phyloP scores from a whole-genome alignment of 106 monocot species.

The Dendrobium nobile region DNA sequence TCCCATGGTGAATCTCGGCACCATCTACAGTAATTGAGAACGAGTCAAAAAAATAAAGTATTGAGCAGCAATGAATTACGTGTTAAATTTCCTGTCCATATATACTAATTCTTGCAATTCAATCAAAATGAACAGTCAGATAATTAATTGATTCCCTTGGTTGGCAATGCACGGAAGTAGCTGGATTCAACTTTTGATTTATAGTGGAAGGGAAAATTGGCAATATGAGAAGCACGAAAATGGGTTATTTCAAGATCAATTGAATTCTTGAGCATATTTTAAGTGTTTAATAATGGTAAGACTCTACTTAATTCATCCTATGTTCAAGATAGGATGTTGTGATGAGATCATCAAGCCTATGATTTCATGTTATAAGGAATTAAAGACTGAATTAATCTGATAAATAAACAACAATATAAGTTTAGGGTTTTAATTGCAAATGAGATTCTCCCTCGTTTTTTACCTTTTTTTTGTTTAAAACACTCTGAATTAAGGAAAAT shows the following conservation, averaged over 20 bases:
- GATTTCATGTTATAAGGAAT: background rate
- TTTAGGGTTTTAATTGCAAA: background rate
- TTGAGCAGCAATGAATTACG: too few species aligned
- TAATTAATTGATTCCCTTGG: too few species aligned
- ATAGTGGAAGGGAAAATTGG: background rate
- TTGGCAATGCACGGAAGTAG: background rate
- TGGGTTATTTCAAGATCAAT: background rate
- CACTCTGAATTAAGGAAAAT: too few species aligned
- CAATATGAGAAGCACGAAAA: background rate
- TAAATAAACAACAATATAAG: background rate
- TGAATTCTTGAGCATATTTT: background rate
- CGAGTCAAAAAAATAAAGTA: slow-evolving; percentile 1
- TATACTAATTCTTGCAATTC: too few species aligned
- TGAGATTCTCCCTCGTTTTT: too few species aligned
- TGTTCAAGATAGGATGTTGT: background rate
- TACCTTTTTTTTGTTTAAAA: too few species aligned
- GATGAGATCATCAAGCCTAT: background rate
- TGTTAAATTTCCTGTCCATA: too few species aligned
- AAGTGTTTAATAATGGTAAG: background rate
- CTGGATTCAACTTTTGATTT: background rate
- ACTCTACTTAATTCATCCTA: background rate
- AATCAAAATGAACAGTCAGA: too few species aligned
- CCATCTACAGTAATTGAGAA: slow-evolving; percentile 14
- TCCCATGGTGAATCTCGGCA: slow-evolving; percentile 17
- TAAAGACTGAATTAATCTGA: background rate